Conservation (phyloP, 345 rosid species). For the Physaria fendleri region DNA sequence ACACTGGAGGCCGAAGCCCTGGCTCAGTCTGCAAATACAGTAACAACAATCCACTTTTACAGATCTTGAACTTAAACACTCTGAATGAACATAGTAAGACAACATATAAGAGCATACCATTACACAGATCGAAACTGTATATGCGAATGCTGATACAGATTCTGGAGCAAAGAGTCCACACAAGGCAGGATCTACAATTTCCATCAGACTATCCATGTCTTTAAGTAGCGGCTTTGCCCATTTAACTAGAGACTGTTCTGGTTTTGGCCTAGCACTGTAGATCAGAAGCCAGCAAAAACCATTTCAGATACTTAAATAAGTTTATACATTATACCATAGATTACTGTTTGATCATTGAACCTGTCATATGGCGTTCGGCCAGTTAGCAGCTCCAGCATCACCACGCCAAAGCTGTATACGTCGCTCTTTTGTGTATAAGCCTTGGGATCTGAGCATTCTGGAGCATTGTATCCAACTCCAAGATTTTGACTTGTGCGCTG, state of each 20-base stretch:
- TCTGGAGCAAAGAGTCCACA: conserved; percentile 85
- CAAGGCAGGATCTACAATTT: conserved; percentile 85
- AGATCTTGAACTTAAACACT: background rate
- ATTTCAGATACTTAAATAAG: background rate
- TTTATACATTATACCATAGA: background rate
- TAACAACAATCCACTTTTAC: conserved; percentile 1
- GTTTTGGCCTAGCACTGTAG: conserved; percentile 51
- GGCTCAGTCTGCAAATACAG: conserved; percentile 55
- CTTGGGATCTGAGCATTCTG: conserved; percentile 71
- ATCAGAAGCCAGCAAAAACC: background rate
- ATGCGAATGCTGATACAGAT: conserved; percentile 73
- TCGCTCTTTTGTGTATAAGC: conserved; percentile 85
- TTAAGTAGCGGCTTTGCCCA: conserved; percentile 83
- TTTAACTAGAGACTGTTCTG: conserved; percentile 69
- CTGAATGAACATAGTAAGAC: background rate
- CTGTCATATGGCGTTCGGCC: conserved; percentile 82
- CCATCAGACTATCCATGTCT: conserved; percentile 53
- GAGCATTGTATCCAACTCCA: conserved; percentile 88
- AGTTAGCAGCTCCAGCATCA: conserved; percentile 82
- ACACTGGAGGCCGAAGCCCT: conserved; percentile 71
- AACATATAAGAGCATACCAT: conserved; percentile 40
- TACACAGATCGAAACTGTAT: conserved; percentile 70
- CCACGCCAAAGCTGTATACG: conserved; percentile 89
- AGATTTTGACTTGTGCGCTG: conserved; percentile 88
- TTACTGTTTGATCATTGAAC: conserved; percentile 26